Evolutionary conservation across 306 rosid species (phyloP), one percentile per base, ranked within the genome.

Genomic region (Quercus gilva): DNA sequence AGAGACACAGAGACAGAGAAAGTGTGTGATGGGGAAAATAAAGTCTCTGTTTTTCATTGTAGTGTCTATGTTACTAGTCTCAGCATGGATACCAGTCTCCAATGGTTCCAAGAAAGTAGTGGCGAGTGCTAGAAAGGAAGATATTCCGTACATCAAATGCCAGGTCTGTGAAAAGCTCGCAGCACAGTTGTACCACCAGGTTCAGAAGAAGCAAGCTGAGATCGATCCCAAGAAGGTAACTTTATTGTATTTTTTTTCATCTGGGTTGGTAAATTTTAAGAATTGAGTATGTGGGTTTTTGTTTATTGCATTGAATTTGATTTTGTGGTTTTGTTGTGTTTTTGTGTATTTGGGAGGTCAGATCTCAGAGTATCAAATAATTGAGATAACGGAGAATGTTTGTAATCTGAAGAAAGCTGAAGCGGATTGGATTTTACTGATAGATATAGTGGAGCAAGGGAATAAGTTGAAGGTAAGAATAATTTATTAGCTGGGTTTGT

Each of bases 121-220:
- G 55, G 83, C 68, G n/a, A 63, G 69, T 13, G 98, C 96, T 49
- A 89, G 99, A 77, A 95, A 85, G 75, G 99, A 92, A 67, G 98
- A 95, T 57, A 73, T 92, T 76, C 97, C 97, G 0, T 92, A 82
- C 78, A 92, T 95, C 74, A 90, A 86, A 85, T 95, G 98, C 64
- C 99, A 95, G 75, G 99, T 92, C 5, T 95, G 99, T 82, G 92
- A 92, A 84, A 90, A 82, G 84, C 94, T 95, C 29, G 97, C 92
- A n/a, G 88, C 90, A 55, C 89, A 92, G 73, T 78, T 95, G 79
- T 67, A 87, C 84, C 86, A 80, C 14, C 98, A 86, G 71, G 97
- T 92, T 79, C 83, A 90, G 76, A 90, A 89, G 73, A 90, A 91
- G 84, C 83, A 80, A 86, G 87, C 96, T 65, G 87, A 92, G 89